A percentile compares a stretch with the other conserved stretches of the same genome.
Conservation (phyloP, 176 grass and related monocot species). For the Ampelocalamus luodianensis region DNA sequence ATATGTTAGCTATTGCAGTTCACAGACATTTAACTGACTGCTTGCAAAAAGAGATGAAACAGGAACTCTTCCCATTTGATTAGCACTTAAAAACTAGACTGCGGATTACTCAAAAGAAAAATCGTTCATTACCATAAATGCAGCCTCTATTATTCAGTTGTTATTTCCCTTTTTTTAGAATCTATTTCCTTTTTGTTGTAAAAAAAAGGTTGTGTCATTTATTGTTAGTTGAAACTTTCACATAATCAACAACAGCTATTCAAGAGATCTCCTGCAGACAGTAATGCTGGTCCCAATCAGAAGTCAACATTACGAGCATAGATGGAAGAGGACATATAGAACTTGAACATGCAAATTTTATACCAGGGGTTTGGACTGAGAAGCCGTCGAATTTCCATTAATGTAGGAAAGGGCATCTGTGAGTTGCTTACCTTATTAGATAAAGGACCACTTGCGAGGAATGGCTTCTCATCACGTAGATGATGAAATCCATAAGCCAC, state of each 20-base stretch:
- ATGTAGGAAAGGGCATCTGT: not conserved
- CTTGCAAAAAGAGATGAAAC: not conserved
- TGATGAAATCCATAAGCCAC: slow-evolving; percentile 97
- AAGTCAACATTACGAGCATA: slow-evolving; percentile 16
- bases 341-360: slow-evolving; percentile 6
- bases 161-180: not conserved
- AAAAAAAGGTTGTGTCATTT: not conserved
- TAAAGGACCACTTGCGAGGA: slow-evolving; percentile 88
- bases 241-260: not conserved
- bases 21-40: not conserved
- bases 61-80: not conserved
- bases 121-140: slow-evolving; percentile 3
- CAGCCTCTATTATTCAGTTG: not conserved
- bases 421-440: slow-evolving; percentile 85
- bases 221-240: slow-evolving; percentile 21
- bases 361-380: not conserved
- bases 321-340: slow-evolving; percentile 12
- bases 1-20: not conserved
- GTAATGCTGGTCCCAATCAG: slow-evolving; percentile 6
- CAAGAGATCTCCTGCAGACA: slow-evolving; percentile 1
- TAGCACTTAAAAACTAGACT: not conserved
- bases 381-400: slow-evolving; percentile 29
- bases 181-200: not conserved
- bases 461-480: slow-evolving; percentile 84
- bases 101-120: not conserved